Evolutionary conservation across 148 eudicot genomes (phyloP), one percentile per base, ranked within the genome.

Genomic region (Cornus suecica): DNA sequence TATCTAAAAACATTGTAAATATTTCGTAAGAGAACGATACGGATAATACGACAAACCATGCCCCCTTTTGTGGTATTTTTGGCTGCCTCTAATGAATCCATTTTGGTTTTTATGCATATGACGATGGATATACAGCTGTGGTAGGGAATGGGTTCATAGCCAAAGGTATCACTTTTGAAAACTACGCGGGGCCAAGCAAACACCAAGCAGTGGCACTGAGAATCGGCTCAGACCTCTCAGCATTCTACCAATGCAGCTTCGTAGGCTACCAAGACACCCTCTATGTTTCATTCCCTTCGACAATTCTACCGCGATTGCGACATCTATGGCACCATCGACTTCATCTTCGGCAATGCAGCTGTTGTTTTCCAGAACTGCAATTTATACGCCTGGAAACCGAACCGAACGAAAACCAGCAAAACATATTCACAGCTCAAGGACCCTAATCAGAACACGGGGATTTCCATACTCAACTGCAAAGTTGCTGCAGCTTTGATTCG

Each of bases 391-490:
- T 88, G 98, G 0, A 62, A 66, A 4, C 98, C 98, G n/a, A n/a
- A n/a, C n/a, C n/a, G 0, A 71, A 76, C 37, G 65, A 58, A 18
- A 85, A 86, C 31, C 98, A 94, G 37, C 79, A 69, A 25, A 94
- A 94, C 88, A 63, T 94, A 5, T 92, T 84, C 89, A 94, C 98
- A 1, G 98, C 98, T 0, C 98, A 94, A 89, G 24, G 98, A 94
- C 62, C 98, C 97, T 0, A 86, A 87, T 64, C 96, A 94, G 70
- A 94, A 92, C 88, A 94, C 97, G 0, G 98, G 96, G 0, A 89
- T 90, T 18, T 94, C 97, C 15, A 81, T 94, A 79, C 60, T 86
- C 16, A 77, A 80, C 54, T 86, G 91, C 71, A 92, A 92, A 69
- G 80, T 92, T 0, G 80, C 93, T 0, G 90, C 98, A 0, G 97